Percentiles rank a stretch among this genome's conserved stretches.
phyloP scores from a whole-genome alignment of 2,329 filamentous ascomycete genomes.

The Endoconidiophora laricicola region DNA sequence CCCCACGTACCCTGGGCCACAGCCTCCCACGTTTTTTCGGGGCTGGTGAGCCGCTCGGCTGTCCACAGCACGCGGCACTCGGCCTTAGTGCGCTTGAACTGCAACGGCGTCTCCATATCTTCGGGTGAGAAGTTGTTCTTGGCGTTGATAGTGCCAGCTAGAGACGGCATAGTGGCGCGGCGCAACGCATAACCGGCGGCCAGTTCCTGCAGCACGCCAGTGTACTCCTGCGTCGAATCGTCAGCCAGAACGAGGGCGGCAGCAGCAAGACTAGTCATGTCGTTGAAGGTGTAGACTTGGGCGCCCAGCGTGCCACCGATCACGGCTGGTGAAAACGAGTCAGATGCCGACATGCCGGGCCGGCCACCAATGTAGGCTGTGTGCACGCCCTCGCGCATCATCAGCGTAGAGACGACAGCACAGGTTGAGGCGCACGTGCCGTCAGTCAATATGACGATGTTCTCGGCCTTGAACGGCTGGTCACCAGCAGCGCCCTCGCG shows the following conservation, averaged over 20 bases:
- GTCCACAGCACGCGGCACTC: conserved; percentile 47
- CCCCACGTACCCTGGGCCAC: conserved; percentile 25
- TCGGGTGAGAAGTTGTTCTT: conserved; percentile 15
- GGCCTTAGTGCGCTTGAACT: conserved; percentile 44
- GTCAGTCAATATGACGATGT: conserved; percentile 16
- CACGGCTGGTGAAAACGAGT: conserved; percentile 18
- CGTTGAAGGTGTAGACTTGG: conserved; percentile 14
- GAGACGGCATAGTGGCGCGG: conserved; percentile 16
- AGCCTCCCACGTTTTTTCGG: conserved; percentile 34
- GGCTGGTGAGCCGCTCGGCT: conserved; percentile 31
- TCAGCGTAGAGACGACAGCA: conserved; percentile 24
- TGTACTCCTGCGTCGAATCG: conserved; percentile 8
- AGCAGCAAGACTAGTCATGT: conserved; percentile 18
- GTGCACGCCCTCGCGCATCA: conserved; percentile 23
- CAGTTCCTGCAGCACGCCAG: conserved; percentile 18
- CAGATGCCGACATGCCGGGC: conserved; percentile 18
- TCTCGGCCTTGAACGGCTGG: conserved; percentile 13
- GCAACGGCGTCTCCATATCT: conserved; percentile 25
- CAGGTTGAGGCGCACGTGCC: conserved; percentile 16
- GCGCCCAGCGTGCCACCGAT: conserved; percentile 43
- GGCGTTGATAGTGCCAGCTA: conserved; percentile 16
- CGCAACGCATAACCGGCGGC: conserved; percentile 21
- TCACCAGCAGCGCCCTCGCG: conserved; percentile 26
- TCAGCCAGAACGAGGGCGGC: conserved; percentile 7
- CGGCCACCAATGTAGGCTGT: conserved; percentile 42